A percentile compares a stretch with the other conserved stretches of the same genome.
phyloP scores from a whole-genome alignment of 1,139 yeast species.

The Lodderomyces jiufengensis region DNA sequence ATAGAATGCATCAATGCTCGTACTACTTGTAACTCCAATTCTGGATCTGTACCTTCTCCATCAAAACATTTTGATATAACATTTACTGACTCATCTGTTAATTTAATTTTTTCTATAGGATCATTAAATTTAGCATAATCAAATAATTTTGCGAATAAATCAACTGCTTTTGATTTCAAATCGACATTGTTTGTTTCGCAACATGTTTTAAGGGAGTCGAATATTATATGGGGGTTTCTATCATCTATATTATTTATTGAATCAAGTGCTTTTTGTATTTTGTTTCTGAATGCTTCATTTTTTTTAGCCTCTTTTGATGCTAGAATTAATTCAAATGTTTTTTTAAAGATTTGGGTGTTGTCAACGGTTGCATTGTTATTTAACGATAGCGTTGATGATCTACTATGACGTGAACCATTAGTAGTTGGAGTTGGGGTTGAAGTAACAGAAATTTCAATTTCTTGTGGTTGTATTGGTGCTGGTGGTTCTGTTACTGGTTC shows the following conservation, averaged over 20 bases:
- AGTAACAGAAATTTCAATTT: conserved; percentile 5
- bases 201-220: conserved; percentile 38
- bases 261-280: conserved; percentile 37
- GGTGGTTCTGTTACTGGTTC: conserved; percentile 2
- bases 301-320: conserved; percentile 41
- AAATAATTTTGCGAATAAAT: conserved; percentile 43
- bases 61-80: conserved; percentile 83
- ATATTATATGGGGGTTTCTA: conserved; percentile 34
- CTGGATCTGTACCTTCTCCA: conserved; percentile 88
- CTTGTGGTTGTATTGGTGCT: conserved; percentile 4
- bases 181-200: conserved; percentile 30
- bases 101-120: conserved; percentile 41
- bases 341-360: conserved; percentile 37
- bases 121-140: conserved; percentile 42
- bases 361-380: conserved; percentile 28
- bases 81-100: conserved; percentile 82
- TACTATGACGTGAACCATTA: conserved; percentile 7
- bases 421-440: background rate
- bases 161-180: conserved; percentile 39
- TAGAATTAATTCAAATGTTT: conserved; percentile 35
- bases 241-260: conserved; percentile 27
- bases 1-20: conserved; percentile 89
- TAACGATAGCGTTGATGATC: conserved; percentile 22
- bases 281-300: conserved; percentile 28
- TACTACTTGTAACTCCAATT: conserved; percentile 85